Evolutionary conservation across 1,139 yeast species (phyloP), one percentile per base, ranked within the genome.

Genomic region (Debaryomycetaceae sp.): DNA sequence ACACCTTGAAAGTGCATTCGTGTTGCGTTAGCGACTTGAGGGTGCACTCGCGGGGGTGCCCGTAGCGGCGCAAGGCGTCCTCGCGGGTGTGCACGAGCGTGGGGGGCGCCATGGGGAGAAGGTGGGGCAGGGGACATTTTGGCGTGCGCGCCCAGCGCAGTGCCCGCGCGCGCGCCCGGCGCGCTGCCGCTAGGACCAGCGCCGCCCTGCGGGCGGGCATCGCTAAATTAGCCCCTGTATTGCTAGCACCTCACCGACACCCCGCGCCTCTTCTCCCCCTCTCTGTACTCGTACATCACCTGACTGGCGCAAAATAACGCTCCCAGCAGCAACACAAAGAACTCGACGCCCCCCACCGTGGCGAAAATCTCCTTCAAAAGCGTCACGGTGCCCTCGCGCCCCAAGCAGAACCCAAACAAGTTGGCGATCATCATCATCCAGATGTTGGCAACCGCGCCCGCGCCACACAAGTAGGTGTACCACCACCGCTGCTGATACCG

Each of bases 341-440:
- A 84, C 18, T 58, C 58, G 25, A 84, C 49, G 0, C 97, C 97
- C 18, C 70, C 65, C 22, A 56, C 49, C 0, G 96, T 85, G 20
- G 73, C 66, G 47, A 88, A 75, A 74, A 91, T 80, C 36, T 82
- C 88, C 18, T 57, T 50, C 16, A 91, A 58, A 46, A 91, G 67
- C 29, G 69, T 65, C 25, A 69, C 43, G 21, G 89, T 79, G 1
- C 98, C 98, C 41, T 86, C 96, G 27, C 79, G 65, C 4, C 96
- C 97, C 25, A 91, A 69, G 47, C 96, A 91, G 56, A 91, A 93
- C 0, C 99, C 99, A 48, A 83, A 88, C 33, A 93, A 60, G 48
- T 93, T 93, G 17, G 97, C 97, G 43, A 86, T 72, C 91, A 93
- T 89, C 98, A 93, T 91, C 83, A 89, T 74, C 96, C 96, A 89